A percentile compares a stretch with the other conserved stretches of the same genome.
phyloP scores from a whole-genome alignment of 1,139 yeast genomes.

The Pichia sp. region DNA sequence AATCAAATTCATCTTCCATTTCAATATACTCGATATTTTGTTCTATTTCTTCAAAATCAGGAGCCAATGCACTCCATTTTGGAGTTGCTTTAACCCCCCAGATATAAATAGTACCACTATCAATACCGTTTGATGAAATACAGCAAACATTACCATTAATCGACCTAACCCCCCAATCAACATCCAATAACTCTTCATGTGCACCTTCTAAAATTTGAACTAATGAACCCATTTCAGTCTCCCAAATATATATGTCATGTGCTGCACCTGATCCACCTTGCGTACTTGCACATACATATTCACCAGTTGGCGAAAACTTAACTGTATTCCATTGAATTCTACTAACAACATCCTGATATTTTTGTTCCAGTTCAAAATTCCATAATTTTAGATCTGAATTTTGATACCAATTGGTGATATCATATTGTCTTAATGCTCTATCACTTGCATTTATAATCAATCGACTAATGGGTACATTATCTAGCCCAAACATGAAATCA shows the following conservation, averaged over 20 bases:
- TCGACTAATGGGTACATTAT: slow-evolving; percentile 22
- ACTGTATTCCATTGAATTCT: slow-evolving; percentile 85
- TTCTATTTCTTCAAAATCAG: slow-evolving; percentile 92
- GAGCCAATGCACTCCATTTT: slow-evolving; percentile 95
- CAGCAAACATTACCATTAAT: slow-evolving; percentile 37
- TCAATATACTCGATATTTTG: slow-evolving; percentile 87
- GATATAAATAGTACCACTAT: slow-evolving; percentile 71
- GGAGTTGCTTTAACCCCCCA: slow-evolving; percentile 86
- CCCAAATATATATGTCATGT: slow-evolving; percentile 92
- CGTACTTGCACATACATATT: slow-evolving; percentile 81
- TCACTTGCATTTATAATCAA: slow-evolving; percentile 79
- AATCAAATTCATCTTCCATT: slow-evolving; percentile 87
- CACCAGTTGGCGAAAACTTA: slow-evolving; percentile 70
- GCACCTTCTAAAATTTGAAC: slow-evolving; percentile 90
- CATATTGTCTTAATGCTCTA: slow-evolving; percentile 67
- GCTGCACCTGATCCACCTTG: slow-evolving; percentile 81
- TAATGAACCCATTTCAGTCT: slow-evolving; percentile 77
- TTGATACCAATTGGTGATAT: slow-evolving; percentile 27
- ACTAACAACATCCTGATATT: slow-evolving; percentile 87
- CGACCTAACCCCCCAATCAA: slow-evolving; percentile 74
- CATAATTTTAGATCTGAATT: slow-evolving; percentile 30
- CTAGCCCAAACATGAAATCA: slow-evolving; percentile 38
- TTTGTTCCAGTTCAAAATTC: slow-evolving; percentile 67
- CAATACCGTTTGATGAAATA: slow-evolving; percentile 84
- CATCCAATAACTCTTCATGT: slow-evolving; percentile 76